Evolutionary conservation across 371 early-diverging fungal species (phyloP).

Genomic region (Zopfochytrium polystomum): DNA sequence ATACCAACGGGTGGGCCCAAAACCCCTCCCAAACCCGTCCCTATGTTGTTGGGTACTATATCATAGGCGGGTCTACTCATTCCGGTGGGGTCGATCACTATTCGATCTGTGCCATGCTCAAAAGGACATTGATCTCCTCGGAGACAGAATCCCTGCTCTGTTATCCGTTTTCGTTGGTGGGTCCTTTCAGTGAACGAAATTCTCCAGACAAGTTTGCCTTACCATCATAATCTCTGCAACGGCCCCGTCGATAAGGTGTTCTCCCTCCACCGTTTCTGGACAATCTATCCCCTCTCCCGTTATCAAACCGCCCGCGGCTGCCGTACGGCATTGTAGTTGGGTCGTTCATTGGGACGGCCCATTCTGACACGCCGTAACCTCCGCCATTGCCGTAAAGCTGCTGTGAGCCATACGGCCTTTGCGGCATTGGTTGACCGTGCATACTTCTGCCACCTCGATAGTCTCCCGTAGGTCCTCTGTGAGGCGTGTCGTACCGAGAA

Average conservation of each 20-base stretch:
- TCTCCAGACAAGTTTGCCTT: conserved; percentile 5
- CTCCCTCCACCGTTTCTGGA: conserved; percentile 29
- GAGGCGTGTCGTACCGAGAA: too few relatives aligned
- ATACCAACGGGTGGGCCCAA: too few relatives aligned
- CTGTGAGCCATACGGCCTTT: neutral
- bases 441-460: too few relatives aligned
- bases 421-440: too few relatives aligned
- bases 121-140: conserved; percentile 78
- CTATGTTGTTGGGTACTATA: conserved; percentile 5
- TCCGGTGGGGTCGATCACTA: conserved; percentile 57
- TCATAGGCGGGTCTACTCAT: conserved; percentile 21
- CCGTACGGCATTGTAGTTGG: too few relatives aligned
- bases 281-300: conserved; percentile 32
- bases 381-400: conserved; percentile 8
- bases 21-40: too few relatives aligned
- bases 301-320: conserved; percentile 22
- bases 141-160: conserved; percentile 76
- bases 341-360: conserved; percentile 21
- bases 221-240: conserved; percentile 78
- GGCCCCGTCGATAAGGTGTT: conserved; percentile 35
- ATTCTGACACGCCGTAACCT: conserved; percentile 13
- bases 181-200: neutral
- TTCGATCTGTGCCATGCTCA: conserved; percentile 73
- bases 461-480: too few relatives aligned
- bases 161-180: conserved; percentile 6